Percentiles rank a stretch among this genome's conserved stretches.
phyloP scores from a whole-genome alignment of 1,284 basidiomycete genomes.

The Bjerkandera adusta region DNA sequence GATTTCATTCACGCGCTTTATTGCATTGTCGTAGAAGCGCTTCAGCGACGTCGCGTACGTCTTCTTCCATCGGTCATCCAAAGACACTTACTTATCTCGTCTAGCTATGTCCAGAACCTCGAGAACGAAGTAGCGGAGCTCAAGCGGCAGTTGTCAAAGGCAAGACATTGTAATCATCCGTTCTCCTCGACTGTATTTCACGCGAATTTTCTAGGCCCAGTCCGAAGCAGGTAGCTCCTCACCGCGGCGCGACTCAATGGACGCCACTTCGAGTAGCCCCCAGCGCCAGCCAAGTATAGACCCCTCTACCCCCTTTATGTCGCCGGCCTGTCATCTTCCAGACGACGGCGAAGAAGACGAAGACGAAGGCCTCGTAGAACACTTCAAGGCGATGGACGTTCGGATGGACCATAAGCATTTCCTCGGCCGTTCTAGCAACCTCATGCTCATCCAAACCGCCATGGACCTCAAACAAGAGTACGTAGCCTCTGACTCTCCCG shows the following conservation, averaged over 20 bases:
- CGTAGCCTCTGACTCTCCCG: slow-evolving; percentile 1
- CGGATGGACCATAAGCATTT: neutral
- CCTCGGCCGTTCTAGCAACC: slow-evolving; percentile 6
- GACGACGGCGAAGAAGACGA: neutral
- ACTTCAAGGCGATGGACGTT: slow-evolving; percentile 5
- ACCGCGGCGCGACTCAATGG: neutral
- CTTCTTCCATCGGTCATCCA: neutral
- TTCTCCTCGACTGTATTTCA: slow-evolving; percentile 34
- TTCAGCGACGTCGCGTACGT: slow-evolving; percentile 1
- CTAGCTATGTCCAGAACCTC: slow-evolving; percentile 68
- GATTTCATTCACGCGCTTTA: neutral
- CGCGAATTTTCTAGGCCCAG: neutral
- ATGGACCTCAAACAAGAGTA: slow-evolving; percentile 3
- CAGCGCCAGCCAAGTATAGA: neutral
- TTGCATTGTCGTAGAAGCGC: neutral
- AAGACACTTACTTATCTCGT: neutral
- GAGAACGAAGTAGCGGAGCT: slow-evolving; percentile 71
- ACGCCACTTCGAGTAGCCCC: neutral
- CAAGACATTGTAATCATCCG: too few species aligned
- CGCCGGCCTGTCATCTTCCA: neutral
- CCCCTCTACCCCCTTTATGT: neutral
- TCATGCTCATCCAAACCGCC: slow-evolving; percentile 5
- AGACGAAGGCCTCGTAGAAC: slow-evolving; percentile 1
- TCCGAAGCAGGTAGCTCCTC: neutral
- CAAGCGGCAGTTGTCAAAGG: slow-evolving; percentile 62